Conservation (phyloP, 148 eudicot species). For the Vaccinium corymbosum region DNA sequence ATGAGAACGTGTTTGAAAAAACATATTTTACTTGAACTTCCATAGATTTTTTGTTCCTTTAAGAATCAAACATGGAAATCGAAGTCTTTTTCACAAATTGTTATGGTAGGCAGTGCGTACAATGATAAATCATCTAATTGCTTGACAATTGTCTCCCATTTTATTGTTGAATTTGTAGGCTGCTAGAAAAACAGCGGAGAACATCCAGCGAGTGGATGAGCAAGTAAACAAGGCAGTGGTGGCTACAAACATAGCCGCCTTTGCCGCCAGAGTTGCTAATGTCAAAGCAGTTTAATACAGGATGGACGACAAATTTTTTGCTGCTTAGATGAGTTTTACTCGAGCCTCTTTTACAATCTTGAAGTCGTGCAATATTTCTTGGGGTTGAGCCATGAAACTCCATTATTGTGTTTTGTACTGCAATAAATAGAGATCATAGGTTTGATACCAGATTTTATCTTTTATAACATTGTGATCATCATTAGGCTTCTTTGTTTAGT, state of each 20-base stretch:
- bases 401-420: constrained; percentile 15
- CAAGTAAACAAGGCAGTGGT: constrained; percentile 71
- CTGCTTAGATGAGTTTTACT: constrained; percentile 33
- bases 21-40: not conserved
- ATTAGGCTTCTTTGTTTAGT: constrained; percentile 16
- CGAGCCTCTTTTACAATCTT: not conserved
- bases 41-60: too few relatives aligned
- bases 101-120: not conserved
- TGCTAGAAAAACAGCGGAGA: constrained; percentile 76
- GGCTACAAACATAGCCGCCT: constrained; percentile 87
- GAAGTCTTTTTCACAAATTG: too few relatives aligned
- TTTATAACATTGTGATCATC: constrained; percentile 18
- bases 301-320: constrained; percentile 56
- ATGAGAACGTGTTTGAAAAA: not conserved
- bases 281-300: constrained; percentile 84
- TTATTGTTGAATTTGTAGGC: constrained; percentile 38
- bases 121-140: not conserved
- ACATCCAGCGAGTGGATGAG: constrained; percentile 61
- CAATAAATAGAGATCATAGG: constrained; percentile 32
- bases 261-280: constrained; percentile 93
- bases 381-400: too few relatives aligned
- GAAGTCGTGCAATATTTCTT: not conserved
- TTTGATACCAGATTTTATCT: constrained; percentile 19
- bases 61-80: not conserved
- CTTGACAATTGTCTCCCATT: not conserved